A percentile compares a stretch with the other conserved stretches of the same genome.
These are phyloP conservation scores for Scenedesmus sp. DNA, from an alignment of 163 green algal genomes.

Conservation along the genomic window DNA sequence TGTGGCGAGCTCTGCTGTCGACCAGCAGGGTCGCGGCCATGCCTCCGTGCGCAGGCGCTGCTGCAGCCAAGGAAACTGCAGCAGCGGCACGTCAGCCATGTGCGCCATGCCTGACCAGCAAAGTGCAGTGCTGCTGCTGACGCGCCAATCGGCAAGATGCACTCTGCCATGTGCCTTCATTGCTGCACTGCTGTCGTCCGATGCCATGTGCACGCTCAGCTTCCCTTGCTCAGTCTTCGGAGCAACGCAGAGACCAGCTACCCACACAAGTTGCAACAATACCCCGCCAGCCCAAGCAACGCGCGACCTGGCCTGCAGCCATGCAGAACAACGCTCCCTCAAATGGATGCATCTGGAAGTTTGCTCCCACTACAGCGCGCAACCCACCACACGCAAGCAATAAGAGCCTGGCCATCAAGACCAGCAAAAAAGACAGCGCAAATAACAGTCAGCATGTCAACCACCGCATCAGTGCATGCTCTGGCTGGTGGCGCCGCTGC, in stretches of 20 bases:
- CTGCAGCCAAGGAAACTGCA: not conserved
- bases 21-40: not conserved
- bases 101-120: too few species aligned
- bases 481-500: constrained; percentile 23
- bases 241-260: not conserved
- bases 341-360: not conserved
- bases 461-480: not conserved
- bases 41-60: not conserved
- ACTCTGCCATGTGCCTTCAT: too few species aligned
- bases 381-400: too few species aligned
- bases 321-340: too few species aligned
- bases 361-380: too few species aligned
- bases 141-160: not conserved
- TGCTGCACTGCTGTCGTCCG: too few species aligned
- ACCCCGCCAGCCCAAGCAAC: not conserved
- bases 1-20: not conserved
- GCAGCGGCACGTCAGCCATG: not conserved
- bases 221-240: not conserved
- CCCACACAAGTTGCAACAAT: not conserved
- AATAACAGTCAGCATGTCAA: not conserved
- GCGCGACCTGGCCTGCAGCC: not conserved
- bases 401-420: not conserved
- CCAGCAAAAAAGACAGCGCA: not conserved
- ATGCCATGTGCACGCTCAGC: not conserved
- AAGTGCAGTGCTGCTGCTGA: not conserved